Conservation (phyloP, 2,329 filamentous ascomycete species). For the Colletotrichum agaves region DNA sequence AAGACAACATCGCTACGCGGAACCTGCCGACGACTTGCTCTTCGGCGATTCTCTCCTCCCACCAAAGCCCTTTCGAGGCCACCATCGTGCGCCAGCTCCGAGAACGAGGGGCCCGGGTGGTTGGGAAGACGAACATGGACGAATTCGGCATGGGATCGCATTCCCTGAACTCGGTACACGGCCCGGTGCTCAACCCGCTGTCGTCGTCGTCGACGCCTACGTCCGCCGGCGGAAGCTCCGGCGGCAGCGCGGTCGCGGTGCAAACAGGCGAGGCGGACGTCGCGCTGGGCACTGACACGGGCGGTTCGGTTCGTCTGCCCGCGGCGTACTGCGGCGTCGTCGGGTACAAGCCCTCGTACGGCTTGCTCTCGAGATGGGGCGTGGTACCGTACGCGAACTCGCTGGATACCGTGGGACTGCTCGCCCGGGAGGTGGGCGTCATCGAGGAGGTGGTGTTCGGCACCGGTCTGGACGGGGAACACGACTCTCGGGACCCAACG, state of each 20-base stretch:
- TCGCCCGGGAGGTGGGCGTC: slow-evolving; percentile 65
- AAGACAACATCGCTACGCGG: slow-evolving; percentile 80
- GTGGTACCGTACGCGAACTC: slow-evolving; percentile 94
- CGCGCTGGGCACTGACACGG: slow-evolving; percentile 92
- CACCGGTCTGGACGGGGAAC: slow-evolving; percentile 56
- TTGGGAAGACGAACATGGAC: slow-evolving; percentile 92
- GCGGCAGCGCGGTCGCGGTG: slow-evolving; percentile 90
- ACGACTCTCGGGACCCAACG: slow-evolving; percentile 81
- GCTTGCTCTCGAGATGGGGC: slow-evolving; percentile 84
- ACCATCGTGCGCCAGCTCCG: slow-evolving; percentile 79
- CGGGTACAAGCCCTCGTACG: slow-evolving; percentile 93
- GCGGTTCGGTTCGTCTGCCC: slow-evolving; percentile 86
- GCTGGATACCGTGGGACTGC: slow-evolving; percentile 86
- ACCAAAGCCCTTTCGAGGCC: slow-evolving; percentile 82
- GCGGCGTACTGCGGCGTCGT: slow-evolving; percentile 86
- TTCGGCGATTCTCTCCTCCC: slow-evolving; percentile 77
- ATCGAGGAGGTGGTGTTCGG: slow-evolving; percentile 66
- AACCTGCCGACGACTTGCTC: slow-evolving; percentile 83
- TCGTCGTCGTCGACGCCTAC: slow-evolving; percentile 49
- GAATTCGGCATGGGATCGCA: slow-evolving; percentile 97
- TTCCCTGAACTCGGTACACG: slow-evolving; percentile 75
- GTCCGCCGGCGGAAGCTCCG: slow-evolving; percentile 90
- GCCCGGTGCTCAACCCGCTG: slow-evolving; percentile 67
- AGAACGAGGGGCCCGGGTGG: slow-evolving; percentile 68
- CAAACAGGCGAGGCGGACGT: slow-evolving; percentile 65